Conservation (phyloP, 768 basidiomycete genomes). For the Russula brevipes region DNA sequence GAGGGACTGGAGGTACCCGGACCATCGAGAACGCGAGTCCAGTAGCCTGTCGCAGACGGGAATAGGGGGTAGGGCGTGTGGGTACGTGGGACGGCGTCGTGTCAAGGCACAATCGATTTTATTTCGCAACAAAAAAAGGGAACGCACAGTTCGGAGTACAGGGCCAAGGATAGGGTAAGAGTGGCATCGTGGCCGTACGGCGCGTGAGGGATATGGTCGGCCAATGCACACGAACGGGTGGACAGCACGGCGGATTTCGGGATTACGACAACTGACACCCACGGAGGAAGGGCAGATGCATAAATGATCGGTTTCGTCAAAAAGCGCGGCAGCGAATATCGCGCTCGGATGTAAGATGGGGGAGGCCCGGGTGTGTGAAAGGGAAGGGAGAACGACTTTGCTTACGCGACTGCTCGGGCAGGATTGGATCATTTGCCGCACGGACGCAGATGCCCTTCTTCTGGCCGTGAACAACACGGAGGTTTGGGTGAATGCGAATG, state of each 20-base stretch:
- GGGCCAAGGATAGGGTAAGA: conserved; percentile 28
- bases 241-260: conserved; percentile 29
- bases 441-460: conserved; percentile 18
- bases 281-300: neutral
- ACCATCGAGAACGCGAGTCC: conserved; percentile 27
- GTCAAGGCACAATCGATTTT: neutral
- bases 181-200: conserved; percentile 26
- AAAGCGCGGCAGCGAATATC: conserved; percentile 5
- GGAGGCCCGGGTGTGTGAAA: too few species aligned
- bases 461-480: conserved; percentile 21
- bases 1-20: conserved; percentile 29
- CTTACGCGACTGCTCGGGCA: conserved; percentile 22
- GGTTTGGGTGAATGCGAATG: conserved; percentile 24
- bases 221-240: conserved; percentile 24
- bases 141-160: conserved; percentile 28
- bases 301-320: neutral
- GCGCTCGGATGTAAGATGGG: conserved; percentile 8
- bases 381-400: neutral
- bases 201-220: conserved; percentile 24
- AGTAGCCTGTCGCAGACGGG: conserved; percentile 18
- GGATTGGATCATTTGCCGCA: neutral
- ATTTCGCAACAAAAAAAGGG: neutral
- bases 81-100: neutral
- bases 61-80: neutral
- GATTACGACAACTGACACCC: conserved; percentile 26